Evolutionary conservation across 176 grass and related monocot genomes (phyloP).

Genomic region (Pontederia paniculata): DNA sequence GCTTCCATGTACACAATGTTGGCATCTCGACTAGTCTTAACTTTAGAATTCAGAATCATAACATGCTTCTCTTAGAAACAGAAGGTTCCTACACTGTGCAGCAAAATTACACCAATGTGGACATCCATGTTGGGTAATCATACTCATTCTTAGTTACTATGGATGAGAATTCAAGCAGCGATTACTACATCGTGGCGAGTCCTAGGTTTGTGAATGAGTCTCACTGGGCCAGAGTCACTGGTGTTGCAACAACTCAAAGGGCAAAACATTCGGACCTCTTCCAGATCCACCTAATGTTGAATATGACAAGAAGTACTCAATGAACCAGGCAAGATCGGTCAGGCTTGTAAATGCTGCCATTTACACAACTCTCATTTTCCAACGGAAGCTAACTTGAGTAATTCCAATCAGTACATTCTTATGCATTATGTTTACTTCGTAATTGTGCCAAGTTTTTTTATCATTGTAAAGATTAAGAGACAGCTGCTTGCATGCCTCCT

Average conservation of each 20-base stretch:
- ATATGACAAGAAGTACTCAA: constrained; percentile 59
- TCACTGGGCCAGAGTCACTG: constrained; percentile 59
- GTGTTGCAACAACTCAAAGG: constrained; percentile 64
- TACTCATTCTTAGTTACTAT: constrained; percentile 76
- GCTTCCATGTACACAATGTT: constrained; percentile 76
- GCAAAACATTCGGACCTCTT: constrained; percentile 38
- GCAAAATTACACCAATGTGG: constrained; percentile 76
- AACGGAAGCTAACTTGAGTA: no score
- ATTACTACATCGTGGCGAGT: constrained; percentile 90
- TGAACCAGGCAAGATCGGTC: constrained; percentile 78
- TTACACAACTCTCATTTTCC: no score
- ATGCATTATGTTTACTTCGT: no score
- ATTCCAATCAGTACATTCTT: no score
- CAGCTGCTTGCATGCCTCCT: no score
- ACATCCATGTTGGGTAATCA: constrained; percentile 80
- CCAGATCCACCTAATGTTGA: constrained; percentile 77
- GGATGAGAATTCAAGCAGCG: constrained; percentile 78
- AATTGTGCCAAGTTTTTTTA: no score
- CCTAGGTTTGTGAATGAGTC: constrained; percentile 72
- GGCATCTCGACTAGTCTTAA: constrained; percentile 80
- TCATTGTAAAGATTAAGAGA: no score
- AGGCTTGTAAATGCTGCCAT: constrained; percentile 13
- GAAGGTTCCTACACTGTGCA: constrained; percentile 85
- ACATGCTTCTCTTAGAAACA: constrained; percentile 66
- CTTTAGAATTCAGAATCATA: constrained; percentile 85